Evolutionary conservation across 306 rosid species (phyloP).

Genomic region (Cajanus cajan): DNA sequence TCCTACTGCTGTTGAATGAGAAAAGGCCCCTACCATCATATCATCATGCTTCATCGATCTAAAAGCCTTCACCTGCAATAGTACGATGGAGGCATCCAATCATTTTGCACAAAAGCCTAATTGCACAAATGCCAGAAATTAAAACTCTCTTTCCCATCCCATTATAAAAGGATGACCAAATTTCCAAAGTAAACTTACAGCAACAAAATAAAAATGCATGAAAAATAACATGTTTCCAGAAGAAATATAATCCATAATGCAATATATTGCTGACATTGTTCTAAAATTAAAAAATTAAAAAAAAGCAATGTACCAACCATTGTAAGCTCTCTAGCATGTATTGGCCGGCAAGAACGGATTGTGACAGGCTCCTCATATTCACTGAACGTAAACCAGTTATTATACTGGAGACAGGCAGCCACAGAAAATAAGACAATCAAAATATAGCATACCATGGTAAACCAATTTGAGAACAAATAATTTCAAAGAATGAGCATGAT

Average conservation of each 20-base stretch:
- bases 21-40: constrained; percentile 98
- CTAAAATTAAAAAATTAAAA: constrained; percentile 17
- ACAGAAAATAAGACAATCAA: constrained; percentile 22
- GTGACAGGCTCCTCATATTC: constrained; percentile 84
- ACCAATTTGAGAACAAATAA: neutral
- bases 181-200: constrained; percentile 10
- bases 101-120: constrained; percentile 3
- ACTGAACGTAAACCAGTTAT: constrained; percentile 97
- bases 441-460: constrained; percentile 19
- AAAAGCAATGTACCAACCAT: constrained; percentile 53
- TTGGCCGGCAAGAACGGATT: constrained; percentile 74
- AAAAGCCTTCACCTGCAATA: constrained; percentile 90
- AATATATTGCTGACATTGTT: neutral
- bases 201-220: constrained; percentile 5
- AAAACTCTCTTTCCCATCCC: neutral
- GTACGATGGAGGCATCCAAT: constrained; percentile 7
- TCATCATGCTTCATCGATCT: constrained; percentile 83
- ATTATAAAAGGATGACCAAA: neutral
- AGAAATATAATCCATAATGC: neutral
- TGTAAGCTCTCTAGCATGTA: constrained; percentile 86
- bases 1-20: constrained; percentile 97
- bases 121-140: neutral
- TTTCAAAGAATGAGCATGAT: constrained; percentile 4
- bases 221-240: neutral
- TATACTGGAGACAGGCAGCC: constrained; percentile 62